Conservation (phyloP, 148 eudicot species). For the Camellia granthamiana region DNA sequence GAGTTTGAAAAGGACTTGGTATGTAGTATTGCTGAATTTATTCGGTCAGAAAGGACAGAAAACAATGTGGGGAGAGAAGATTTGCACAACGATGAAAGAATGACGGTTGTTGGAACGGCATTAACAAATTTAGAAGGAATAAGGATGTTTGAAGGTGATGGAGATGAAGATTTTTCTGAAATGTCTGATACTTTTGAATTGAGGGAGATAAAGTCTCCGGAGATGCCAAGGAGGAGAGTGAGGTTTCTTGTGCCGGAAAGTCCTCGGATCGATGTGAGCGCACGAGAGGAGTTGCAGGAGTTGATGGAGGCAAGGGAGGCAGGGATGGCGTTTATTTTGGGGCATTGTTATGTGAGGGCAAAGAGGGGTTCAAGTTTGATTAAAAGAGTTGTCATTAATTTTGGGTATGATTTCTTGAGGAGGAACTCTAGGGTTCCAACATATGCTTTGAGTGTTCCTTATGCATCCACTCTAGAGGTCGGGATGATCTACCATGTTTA, state of each 20-base stretch:
- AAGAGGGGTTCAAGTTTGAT: conserved; percentile 83
- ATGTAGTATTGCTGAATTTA: conserved; percentile 82
- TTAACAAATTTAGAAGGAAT: conserved; percentile 39
- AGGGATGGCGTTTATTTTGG: conserved; percentile 82
- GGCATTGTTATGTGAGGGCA: conserved; percentile 74
- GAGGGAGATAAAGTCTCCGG: conserved; percentile 37
- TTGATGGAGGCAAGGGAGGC: conserved; percentile 88
- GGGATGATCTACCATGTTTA: conserved; percentile 89
- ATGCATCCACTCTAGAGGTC: conserved; percentile 88
- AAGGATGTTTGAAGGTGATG: conserved; percentile 36
- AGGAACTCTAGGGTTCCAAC: conserved; percentile 70
- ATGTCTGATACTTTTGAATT: conserved; percentile 25
- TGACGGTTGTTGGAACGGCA: conserved; percentile 72
- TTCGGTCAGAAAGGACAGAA: conserved; percentile 52
- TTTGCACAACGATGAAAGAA: conserved; percentile 40
- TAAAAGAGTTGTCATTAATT: conserved; percentile 68
- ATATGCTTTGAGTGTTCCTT: conserved; percentile 68
- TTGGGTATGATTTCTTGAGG: conserved; percentile 89
- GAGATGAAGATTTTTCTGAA: conserved; percentile 15
- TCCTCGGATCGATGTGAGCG: conserved; percentile 40
- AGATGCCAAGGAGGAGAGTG: conserved; percentile 58
- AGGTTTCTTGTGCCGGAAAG: conserved; percentile 76
- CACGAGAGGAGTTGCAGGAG: conserved; percentile 62
- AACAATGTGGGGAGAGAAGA: conserved; percentile 9
- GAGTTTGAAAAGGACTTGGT: conserved; percentile 88